Percentiles rank a stretch among this genome's conserved stretches.
These are phyloP conservation scores for Fraxinus cuspidata DNA, from an alignment of 257 asterid species.

Conservation along the genomic window DNA sequence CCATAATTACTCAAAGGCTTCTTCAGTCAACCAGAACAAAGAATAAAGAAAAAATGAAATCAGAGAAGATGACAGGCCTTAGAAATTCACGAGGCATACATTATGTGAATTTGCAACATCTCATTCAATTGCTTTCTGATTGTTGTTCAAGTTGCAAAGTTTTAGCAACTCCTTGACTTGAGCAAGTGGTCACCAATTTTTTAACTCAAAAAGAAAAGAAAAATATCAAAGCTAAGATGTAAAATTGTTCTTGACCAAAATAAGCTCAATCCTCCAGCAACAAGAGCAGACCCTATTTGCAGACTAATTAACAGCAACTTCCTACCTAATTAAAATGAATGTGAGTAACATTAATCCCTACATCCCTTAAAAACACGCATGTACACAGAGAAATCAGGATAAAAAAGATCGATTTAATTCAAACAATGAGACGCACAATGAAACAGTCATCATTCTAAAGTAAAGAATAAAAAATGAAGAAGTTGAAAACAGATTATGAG, in stretches of 20 bases:
- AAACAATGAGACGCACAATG: background rate
- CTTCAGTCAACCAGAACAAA: background rate
- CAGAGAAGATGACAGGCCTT: background rate
- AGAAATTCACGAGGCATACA: background rate
- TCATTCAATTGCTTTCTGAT: background rate
- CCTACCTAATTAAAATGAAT: background rate
- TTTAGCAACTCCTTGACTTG: background rate
- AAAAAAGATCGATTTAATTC: background rate
- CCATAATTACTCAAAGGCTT: background rate
- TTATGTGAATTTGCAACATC: background rate
- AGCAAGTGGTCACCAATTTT: background rate
- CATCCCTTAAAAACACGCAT: background rate
- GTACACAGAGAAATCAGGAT: background rate
- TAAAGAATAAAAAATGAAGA: background rate
- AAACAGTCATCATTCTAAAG: background rate
- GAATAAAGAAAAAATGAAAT: background rate
- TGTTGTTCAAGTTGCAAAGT: background rate
- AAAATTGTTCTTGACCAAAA: background rate
- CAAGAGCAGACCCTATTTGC: background rate
- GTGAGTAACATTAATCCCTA: background rate
- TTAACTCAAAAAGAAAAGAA: background rate
- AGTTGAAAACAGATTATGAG: constrained; percentile 9
- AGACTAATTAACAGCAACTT: background rate
- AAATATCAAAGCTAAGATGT: background rate
- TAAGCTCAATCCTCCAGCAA: background rate